Evolutionary conservation across 257 asterid species (phyloP).

Genomic region (Solanum boliviense): DNA sequence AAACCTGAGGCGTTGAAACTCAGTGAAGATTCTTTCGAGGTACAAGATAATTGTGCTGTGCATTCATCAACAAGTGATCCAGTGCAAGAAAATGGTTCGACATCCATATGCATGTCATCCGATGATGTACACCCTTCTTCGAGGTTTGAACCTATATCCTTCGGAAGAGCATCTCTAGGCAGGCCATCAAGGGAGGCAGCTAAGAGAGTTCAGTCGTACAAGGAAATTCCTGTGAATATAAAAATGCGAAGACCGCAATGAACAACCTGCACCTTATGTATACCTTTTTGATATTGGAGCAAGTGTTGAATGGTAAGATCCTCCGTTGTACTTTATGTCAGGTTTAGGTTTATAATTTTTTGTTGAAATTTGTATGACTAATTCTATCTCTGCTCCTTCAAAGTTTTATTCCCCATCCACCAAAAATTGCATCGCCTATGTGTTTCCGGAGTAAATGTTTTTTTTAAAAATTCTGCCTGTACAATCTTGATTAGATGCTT

Average conservation of each 20-base stretch:
- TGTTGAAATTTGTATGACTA: neutral
- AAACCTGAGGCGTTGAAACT: slow-evolving; percentile 3
- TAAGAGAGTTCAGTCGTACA: slow-evolving; percentile 59
- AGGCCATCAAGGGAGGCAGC: slow-evolving; percentile 68
- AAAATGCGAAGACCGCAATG: slow-evolving; percentile 60
- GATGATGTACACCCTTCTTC: slow-evolving; percentile 1
- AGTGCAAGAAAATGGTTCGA: slow-evolving; percentile 17
- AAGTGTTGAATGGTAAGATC: neutral
- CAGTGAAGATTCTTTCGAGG: neutral
- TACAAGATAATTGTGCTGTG: neutral
- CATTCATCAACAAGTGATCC: slow-evolving; percentile 7
- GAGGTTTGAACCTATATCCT: slow-evolving; percentile 14
- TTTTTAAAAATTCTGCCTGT: neutral
- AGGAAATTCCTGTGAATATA: slow-evolving; percentile 41
- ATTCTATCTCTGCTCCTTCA: neutral
- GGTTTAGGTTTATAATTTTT: neutral
- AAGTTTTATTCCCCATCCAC: neutral
- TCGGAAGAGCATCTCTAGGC: slow-evolving; percentile 25
- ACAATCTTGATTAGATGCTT: neutral
- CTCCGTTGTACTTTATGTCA: neutral
- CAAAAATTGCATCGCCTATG: neutral
- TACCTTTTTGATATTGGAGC: neutral
- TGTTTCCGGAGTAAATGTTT: neutral
- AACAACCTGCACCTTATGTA: neutral
- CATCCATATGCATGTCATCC: neutral